Percentiles rank a stretch among this genome's conserved stretches.
These are phyloP conservation scores for Boletus subcaerulescens DNA, from an alignment of 768 basidiomycete genomes.

Conservation along the genomic window DNA sequence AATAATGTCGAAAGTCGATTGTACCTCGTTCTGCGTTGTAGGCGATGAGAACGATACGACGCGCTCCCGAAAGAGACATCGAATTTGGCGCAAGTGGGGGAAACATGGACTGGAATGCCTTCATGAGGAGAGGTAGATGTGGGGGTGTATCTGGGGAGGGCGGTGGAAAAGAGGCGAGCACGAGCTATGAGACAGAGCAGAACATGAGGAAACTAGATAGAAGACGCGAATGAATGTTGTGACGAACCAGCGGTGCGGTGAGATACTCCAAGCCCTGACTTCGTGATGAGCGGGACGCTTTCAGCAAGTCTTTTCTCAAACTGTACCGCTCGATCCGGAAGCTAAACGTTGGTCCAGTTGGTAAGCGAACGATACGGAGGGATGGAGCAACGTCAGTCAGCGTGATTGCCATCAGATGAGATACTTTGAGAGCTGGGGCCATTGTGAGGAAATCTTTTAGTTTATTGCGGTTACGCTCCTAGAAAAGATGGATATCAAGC, in stretches of 20 bases:
- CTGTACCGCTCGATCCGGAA: constrained; percentile 93
- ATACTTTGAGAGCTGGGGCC: constrained; percentile 86
- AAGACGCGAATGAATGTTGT: not conserved
- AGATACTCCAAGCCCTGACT: constrained; percentile 88
- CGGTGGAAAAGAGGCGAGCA: constrained; percentile 83
- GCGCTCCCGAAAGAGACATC: constrained; percentile 81
- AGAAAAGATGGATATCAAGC: constrained; percentile 16
- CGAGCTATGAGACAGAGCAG: constrained; percentile 48
- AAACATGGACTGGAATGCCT: constrained; percentile 94
- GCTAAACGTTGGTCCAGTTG: constrained; percentile 89
- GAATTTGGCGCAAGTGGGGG: constrained; percentile 85
- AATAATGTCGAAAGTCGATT: constrained; percentile 90
- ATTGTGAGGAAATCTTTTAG: constrained; percentile 93
- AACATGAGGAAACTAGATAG: not conserved
- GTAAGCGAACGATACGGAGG: constrained; percentile 80
- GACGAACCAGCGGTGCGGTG: constrained; percentile 82
- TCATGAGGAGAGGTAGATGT: constrained; percentile 89
- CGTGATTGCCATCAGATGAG: constrained; percentile 91
- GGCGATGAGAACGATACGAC: constrained; percentile 89
- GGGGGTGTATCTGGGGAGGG: constrained; percentile 72
- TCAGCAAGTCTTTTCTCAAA: constrained; percentile 79
- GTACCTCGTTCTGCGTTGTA: constrained; percentile 86
- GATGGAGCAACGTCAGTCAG: constrained; percentile 83
- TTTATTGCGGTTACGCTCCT: constrained; percentile 91
- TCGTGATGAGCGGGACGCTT: constrained; percentile 60